Conservation (phyloP, 345 rosid genomes). For the Rhizophora apiculata region DNA sequence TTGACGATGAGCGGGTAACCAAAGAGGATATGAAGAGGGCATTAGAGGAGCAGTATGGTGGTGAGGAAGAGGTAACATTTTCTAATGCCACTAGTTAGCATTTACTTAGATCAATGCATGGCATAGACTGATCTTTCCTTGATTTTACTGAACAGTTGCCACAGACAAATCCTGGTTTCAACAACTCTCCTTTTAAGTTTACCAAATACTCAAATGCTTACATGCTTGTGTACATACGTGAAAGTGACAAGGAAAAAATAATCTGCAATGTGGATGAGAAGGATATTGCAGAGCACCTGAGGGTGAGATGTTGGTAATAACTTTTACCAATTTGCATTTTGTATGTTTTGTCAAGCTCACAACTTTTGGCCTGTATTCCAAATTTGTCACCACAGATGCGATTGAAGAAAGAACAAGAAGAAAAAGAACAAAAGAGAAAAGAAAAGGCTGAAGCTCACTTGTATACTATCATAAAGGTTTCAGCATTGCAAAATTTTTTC, state of each 20-base stretch:
- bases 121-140: neutral
- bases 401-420: slow-evolving; percentile 94
- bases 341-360: neutral
- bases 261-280: slow-evolving; percentile 95
- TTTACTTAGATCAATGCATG: neutral
- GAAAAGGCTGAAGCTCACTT: slow-evolving; percentile 95
- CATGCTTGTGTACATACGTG: slow-evolving; percentile 99
- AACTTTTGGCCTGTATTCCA: neutral
- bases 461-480: slow-evolving; percentile 87
- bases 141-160: slow-evolving; percentile 55
- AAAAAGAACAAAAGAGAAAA: slow-evolving; percentile 83
- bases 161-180: slow-evolving; percentile 90
- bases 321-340: neutral
- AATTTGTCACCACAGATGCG: slow-evolving; percentile 49
- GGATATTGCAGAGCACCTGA: slow-evolving; percentile 93
- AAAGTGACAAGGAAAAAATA: slow-evolving; percentile 92
- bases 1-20: slow-evolving; percentile 96
- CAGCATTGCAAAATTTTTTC: neutral
- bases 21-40: slow-evolving; percentile 92
- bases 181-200: slow-evolving; percentile 83
- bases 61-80: slow-evolving; percentile 81
- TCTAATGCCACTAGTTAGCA: neutral
- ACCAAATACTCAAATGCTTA: slow-evolving; percentile 97
- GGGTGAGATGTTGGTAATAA: slow-evolving; percentile 52
- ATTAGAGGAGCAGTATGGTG: slow-evolving; percentile 96